These are phyloP conservation scores for Coniochaeta hoffmannii DNA, from an alignment of 2,329 filamentous ascomycete species.

Conservation along the genomic window DNA sequence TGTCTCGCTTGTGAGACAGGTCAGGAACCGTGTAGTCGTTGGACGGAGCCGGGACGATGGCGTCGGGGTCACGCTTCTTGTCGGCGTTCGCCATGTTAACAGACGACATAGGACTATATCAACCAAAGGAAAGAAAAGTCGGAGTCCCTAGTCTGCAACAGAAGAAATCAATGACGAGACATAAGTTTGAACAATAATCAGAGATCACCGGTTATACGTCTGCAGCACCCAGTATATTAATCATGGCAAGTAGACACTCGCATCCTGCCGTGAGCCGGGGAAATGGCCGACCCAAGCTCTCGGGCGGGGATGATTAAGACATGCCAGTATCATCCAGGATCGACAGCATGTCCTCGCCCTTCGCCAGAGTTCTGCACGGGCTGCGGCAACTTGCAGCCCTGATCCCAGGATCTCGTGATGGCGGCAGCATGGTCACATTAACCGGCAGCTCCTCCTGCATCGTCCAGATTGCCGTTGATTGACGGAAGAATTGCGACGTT, in stretches of 20 bases:
- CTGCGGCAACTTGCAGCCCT: neutral
- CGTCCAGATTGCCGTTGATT: neutral
- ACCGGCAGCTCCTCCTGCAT: neutral
- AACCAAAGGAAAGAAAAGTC: neutral
- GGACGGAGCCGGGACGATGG: neutral
- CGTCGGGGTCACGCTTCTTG: neutral
- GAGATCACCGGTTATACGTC: neutral
- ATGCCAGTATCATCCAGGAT: neutral
- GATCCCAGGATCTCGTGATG: neutral
- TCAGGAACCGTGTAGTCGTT: neutral
- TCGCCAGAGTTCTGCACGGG: neutral
- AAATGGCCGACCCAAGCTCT: neutral
- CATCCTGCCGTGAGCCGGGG: neutral
- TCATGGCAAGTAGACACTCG: neutral
- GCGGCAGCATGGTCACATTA: neutral
- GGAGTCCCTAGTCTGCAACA: too few relatives aligned
- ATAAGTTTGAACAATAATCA: neutral
- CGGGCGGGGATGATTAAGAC: neutral
- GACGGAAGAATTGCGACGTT: neutral
- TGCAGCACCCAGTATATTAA: neutral
- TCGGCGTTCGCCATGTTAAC: neutral
- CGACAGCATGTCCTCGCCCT: neutral
- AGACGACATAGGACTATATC: neutral
- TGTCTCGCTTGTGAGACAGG: constrained; percentile 21
- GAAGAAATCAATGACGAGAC: neutral